Evolutionary conservation across 371 early-diverging fungal species (phyloP), one percentile per base, ranked within the genome.

Genomic region (Lichtheimia ramosa): DNA sequence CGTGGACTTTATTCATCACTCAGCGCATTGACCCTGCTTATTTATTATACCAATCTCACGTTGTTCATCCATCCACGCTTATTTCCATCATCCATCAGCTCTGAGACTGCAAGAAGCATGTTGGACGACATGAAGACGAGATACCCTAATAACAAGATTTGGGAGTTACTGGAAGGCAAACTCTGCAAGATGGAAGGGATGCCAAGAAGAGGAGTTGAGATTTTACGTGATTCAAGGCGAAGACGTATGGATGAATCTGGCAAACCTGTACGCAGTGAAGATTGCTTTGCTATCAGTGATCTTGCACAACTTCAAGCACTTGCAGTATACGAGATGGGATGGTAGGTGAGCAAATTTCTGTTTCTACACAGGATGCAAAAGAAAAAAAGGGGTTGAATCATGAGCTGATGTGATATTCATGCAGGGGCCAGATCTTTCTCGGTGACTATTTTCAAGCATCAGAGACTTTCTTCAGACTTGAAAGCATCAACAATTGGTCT

Each of bases 401-500:
- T 21, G 49, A 49, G 12, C 15, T 28, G 57, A 48, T 34, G 23
- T 21, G 43, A 27, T 54, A 8, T 16, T 16, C 51, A 49, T 24
- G 18, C 39, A 80, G 80, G 80, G 80, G 73, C 6, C 80, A 80
- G 57, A 71, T 80, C 2, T 80, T 76, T 43, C 58, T 77, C n/a
- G 75, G 81, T 12, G 81, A 80, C 52, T 77, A 77, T 51, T 80
- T 77, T 54, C 77, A 80, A 59, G 77, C 77, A 21, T 64, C 77
- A 28, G 77, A 77, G 24, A 80, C 81, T 0, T 77, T 80, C 51
- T 74, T 80, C 61, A 69, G 75, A 8, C 23, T 80, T 23, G 77
- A 77, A 51, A 70, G 73, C 48, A 80, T 80, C 73, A 80, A 75
- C 55, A 77, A 77, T 21, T 80, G 81, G 81, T 77, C 77, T 3